phyloP scores from a whole-genome alignment of 495 filamentous ascomycete species.

The Podospora bellae-mahoneyi region DNA sequence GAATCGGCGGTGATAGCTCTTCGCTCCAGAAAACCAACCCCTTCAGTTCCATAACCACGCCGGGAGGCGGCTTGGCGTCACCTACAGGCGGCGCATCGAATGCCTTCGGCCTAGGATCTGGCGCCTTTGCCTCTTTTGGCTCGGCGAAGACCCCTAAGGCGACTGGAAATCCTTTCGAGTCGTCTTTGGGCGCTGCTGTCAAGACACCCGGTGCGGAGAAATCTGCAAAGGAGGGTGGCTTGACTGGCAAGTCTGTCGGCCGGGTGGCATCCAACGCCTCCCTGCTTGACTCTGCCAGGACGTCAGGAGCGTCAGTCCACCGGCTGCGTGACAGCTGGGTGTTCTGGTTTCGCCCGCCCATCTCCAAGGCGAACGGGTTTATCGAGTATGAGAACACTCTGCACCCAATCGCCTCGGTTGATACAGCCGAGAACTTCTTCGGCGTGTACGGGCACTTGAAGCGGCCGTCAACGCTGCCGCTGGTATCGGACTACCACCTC shows the following conservation, averaged over 20 bases:
- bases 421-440: slow-evolving; percentile 89
- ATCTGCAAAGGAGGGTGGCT: slow-evolving; percentile 48
- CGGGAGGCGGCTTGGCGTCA: slow-evolving; percentile 69
- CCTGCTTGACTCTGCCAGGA: slow-evolving; percentile 37
- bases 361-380: slow-evolving; percentile 78
- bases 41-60: slow-evolving; percentile 76
- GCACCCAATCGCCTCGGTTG: slow-evolving; percentile 75
- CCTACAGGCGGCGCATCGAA: slow-evolving; percentile 84
- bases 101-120: slow-evolving; percentile 89
- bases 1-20: slow-evolving; percentile 70
- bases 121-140: slow-evolving; percentile 97
- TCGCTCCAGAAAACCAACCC: slow-evolving; percentile 78
- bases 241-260: slow-evolving; percentile 41
- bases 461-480: slow-evolving; percentile 78
- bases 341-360: slow-evolving; percentile 93
- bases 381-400: slow-evolving; percentile 98
- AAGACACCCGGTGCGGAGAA: slow-evolving; percentile 62
- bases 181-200: slow-evolving; percentile 58
- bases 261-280: slow-evolving; percentile 43
- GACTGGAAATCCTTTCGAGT: slow-evolving; percentile 74
- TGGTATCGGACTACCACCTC: slow-evolving; percentile 95
- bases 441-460: slow-evolving; percentile 87
- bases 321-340: slow-evolving; percentile 85
- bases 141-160: slow-evolving; percentile 82
- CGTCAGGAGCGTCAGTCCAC: slow-evolving; percentile 43